Percentiles rank a stretch among this genome's conserved stretches.
Conservation (phyloP, 2,329 filamentous ascomycete genomes). For the Penicillium sp. region DNA sequence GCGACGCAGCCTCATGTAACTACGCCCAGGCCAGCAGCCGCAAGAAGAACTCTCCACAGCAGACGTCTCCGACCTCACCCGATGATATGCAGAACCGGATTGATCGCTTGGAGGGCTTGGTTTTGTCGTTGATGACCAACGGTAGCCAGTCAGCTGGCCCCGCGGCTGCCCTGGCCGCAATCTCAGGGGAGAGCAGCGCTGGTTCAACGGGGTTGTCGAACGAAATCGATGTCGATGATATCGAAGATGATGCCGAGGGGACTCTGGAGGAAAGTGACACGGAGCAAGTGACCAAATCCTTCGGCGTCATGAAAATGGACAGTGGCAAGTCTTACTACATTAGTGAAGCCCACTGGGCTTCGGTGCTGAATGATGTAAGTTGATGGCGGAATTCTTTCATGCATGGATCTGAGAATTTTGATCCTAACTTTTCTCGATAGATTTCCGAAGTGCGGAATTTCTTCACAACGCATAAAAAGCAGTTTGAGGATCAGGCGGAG, state of each 20-base stretch:
- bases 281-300: conserved; percentile 69
- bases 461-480: conserved; percentile 82
- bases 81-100: conserved; percentile 99
- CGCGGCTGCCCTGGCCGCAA: conserved; percentile 60
- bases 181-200: conserved; percentile 47
- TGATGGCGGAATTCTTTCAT: not conserved
- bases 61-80: conserved; percentile 64
- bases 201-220: conserved; percentile 42
- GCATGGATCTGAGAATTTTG: not conserved
- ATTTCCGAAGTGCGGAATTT: conserved; percentile 94
- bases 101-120: conserved; percentile 87
- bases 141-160: conserved; percentile 65
- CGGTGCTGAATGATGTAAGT: conserved; percentile 69
- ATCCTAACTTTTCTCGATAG: conserved; percentile 36
- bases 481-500: conserved; percentile 79
- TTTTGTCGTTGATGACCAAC: conserved; percentile 91
- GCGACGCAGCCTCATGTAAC: conserved; percentile 76
- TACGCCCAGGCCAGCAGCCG: conserved; percentile 71
- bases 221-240: conserved; percentile 46
- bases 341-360: conserved; percentile 81
- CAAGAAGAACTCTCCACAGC: conserved; percentile 66
- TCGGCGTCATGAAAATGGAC: conserved; percentile 83
- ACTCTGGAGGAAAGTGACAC: conserved; percentile 67
- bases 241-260: conserved; percentile 61
- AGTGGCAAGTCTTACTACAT: conserved; percentile 77